Evolutionary conservation across 164 flowering plant species (phyloP), one percentile per base, ranked within the genome.

Genomic region (Stephania yunnanensis): DNA sequence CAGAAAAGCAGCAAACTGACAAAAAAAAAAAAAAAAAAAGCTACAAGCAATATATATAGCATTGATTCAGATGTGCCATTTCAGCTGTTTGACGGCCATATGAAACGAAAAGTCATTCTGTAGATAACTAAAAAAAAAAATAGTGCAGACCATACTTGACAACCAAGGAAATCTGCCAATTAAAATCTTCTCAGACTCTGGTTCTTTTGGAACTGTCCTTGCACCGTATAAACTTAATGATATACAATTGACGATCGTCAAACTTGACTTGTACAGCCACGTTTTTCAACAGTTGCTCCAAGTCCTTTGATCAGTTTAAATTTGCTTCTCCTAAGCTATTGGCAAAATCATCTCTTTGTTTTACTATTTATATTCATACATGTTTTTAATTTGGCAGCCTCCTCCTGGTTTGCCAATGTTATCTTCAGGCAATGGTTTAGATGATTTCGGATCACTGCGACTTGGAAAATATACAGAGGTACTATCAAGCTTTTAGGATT

Each of bases 401-500:
- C 86, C 87, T 5, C 98, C 97, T 63, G 85, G 93, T 87, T 78
- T 95, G 63, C 99, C 99, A 22, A 78, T 80, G 72, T 82, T 92
- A 79, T 75, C 86, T 72, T 85, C 92, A 66, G 20, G 80, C 55
- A 86, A 83, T 5, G 80, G 75, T 78, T 82, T 69, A 13, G 75
- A 81, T 84, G 78, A 53, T 81, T 72, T 90, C 81, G 78, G 84
- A 77, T 84, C 93, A 70, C 64, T 95, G 76, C 85, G 85, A 70
- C 81, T 95, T 20, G 99, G 99, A 75, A 95, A 92, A 75, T 95
- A 95, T 74, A 83, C 98, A 12, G 87, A 85, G 89, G 99, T 95
- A 81, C 20, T 1, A 17, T 17, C 6, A 20, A 19, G 20, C 17
- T 58, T 13, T 58, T 15, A 58, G 42, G 42, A 19, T 20, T 19